Evolutionary conservation across 2,329 filamentous ascomycete species (phyloP), one percentile per base, ranked within the genome.

Genomic region (Ciborinia camelliae): DNA sequence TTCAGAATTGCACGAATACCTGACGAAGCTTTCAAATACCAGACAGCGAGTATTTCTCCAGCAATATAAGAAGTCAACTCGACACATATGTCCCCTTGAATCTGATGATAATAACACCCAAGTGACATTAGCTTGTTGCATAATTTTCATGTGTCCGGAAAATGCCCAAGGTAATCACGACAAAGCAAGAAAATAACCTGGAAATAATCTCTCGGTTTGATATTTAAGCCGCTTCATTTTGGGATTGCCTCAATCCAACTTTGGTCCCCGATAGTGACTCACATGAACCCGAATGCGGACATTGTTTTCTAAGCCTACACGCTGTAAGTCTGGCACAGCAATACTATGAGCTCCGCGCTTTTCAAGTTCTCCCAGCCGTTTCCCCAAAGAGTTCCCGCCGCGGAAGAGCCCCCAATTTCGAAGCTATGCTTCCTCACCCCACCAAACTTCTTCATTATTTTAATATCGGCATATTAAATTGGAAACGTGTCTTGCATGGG

Each of bases 111-210:
- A 64, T n/a, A 37, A 63, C 37, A 51, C 63, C 20, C 52, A 65
- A 32, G 52, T 65, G 28, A 66, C 66, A 5, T 54, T 69, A 39
- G 64, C 62, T 15, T 70, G 68, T 48, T 70, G 68, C 48, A 59
- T 69, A 54, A 43, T 69, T 18, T 70, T 69, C 53, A 63, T 68
- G 23, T 70, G 64, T 59, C 20, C 69, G 26, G 69, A 70, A 55
- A 68, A 68, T 58, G 45, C 68, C 20, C 51, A 50, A 26, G 65
- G 68, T 7, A 67, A 70, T 39, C 35, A 67, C 18, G 62, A 63
- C n/a, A 58, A 41, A n/a, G 66, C 45, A 63, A 28, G 58, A 66
- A 23, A 43, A 52, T 4, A 61, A 68, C 14, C n/a, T 63, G 5
- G 37, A 52, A 32, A 43, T 65, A 15, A 63, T 68, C 37, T 45